Base-by-base conservation (phyloP, 768 basidiomycete species). In the Gymnopilus dilepis region DNA sequence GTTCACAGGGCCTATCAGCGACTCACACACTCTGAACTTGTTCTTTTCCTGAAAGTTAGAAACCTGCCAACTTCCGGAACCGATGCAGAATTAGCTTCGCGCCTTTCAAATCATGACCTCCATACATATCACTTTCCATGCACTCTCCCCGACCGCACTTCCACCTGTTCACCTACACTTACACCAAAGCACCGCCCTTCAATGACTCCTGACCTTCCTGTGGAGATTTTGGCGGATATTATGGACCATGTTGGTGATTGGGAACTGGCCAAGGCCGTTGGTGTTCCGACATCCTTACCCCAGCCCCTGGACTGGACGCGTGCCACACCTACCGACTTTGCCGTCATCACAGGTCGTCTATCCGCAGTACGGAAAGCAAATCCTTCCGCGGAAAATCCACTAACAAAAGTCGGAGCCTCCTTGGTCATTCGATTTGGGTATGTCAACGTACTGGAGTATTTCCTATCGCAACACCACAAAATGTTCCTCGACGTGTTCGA, bases 211-310 rank as follows among this genome's bases (percentile, higher is more conserved):
- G 87, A 90, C 71, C 82, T 94, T 33, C 92, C 92, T 0, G 79
- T 88, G 56, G 92, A 94, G 72, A 82, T 94, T 40, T 73, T 94
- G 26, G 87, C 89, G 9, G 84, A 89, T 52, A 92, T 94, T 61
- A 73, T 94, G 74, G 90, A 94, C 60, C 84, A 89, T 65, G 73
- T 92, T 8, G 91, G 89, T 13, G 89, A 93, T 71, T 96, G 93
- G 92, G 90, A 94, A 67, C 86, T 96, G 8, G 80, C 88, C 12
- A 88, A 86, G 61, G 88, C 94, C 13, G 84, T 95, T 34, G 86
- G 88, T 19, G 77, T 94, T 1, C 90, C 88, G 11, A 91, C 91
- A 5, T 85, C 85, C 8, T 72, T 95, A 0, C 74, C 84, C 4
- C 81, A 79, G 26, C 92, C 92, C 9, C 73, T 78, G 5, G 86